These are phyloP conservation scores for Leccinum pachyderme DNA, from an alignment of 1,284 basidiomycete genomes.

Conservation along the genomic window DNA sequence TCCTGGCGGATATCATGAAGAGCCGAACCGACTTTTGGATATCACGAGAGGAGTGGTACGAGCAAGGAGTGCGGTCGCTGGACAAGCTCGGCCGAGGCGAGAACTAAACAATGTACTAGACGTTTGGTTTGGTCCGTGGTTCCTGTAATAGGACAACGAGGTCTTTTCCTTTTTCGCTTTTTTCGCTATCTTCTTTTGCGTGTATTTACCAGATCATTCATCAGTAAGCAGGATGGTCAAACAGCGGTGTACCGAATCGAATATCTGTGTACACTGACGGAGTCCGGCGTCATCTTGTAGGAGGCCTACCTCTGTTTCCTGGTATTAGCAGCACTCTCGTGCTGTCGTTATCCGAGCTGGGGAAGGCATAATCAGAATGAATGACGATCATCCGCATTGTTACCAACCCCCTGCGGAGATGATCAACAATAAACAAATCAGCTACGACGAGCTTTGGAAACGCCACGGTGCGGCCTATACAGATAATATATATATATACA, in stretches of 20 bases:
- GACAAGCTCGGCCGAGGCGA: constrained; percentile 82
- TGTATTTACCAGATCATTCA: not conserved
- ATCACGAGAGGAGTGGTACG: constrained; percentile 89
- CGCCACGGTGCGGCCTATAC: too few relatives aligned
- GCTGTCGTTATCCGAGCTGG: too few relatives aligned
- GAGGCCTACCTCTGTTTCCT: too few relatives aligned
- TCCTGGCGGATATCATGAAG: constrained; percentile 98
- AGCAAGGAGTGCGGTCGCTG: constrained; percentile 78
- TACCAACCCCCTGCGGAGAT: too few relatives aligned
- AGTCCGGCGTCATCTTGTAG: not conserved
- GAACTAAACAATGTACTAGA: constrained; percentile 31
- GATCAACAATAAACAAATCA: too few relatives aligned
- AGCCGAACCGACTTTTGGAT: constrained; percentile 94
- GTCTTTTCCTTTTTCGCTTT: not conserved
- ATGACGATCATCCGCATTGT: too few relatives aligned
- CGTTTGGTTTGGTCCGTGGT: not conserved
- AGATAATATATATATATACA: too few relatives aligned
- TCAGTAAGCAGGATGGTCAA: not conserved
- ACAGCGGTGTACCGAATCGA: not conserved
- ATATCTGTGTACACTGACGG: not conserved
- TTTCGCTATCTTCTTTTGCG: not conserved
- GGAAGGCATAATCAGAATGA: too few relatives aligned
- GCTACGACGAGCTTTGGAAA: too few relatives aligned
- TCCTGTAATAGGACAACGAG: not conserved
- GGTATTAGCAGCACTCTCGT: too few relatives aligned